Evolutionary conservation across 495 filamentous ascomycete species (phyloP), one percentile per base, ranked within the genome.

Genomic region (Hyaloscypha finlandica): DNA sequence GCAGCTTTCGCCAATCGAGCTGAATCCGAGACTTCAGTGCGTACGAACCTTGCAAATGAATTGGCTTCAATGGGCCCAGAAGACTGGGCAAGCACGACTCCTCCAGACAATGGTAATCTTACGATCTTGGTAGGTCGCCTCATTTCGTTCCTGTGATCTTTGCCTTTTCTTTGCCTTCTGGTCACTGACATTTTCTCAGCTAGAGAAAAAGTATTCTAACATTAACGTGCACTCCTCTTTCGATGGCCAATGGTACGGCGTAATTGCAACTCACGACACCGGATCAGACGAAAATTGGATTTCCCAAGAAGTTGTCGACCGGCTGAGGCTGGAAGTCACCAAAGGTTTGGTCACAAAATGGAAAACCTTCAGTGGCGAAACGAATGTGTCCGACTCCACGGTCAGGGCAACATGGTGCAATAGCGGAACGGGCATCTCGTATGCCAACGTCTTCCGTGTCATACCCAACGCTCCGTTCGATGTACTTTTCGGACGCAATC

Each of bases 261-360:
- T 57, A 16, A 30, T 64, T 56, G 62, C 62, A 20, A 64, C 53
- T 3, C 31, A 57, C n/a, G 62, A 64, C 32, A 64, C 33, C 2
- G 62, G 62, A 0, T 30, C 51, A n/a, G 62, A 64, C 9, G 62
- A 64, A n/a, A 64, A 64, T 57, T 64, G 62, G 62, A 64, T 64
- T 4, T 64, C 30, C 25, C 51, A 29, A 30, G 22, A 56, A 19
- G 35, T 56, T 11, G 53, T 58, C 20, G 62, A 56, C 12, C 51
- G 53, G 6, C 33, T 64, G 22, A 45, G 35, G 31, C 52, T 64
- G 12, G 6, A 25, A 6, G 35, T 64, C 30, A 29, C 20, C 30
- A 54, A 30, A 19, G 62, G 62, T 1, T 4, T 42, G 0, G 19
- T 12, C 35, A 30, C 20, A 22, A 64, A 30, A 54, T 64, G 35